Evolutionary conservation across 345 rosid species (phyloP), one percentile per base, ranked within the genome.

Genomic region (Populus alba): DNA sequence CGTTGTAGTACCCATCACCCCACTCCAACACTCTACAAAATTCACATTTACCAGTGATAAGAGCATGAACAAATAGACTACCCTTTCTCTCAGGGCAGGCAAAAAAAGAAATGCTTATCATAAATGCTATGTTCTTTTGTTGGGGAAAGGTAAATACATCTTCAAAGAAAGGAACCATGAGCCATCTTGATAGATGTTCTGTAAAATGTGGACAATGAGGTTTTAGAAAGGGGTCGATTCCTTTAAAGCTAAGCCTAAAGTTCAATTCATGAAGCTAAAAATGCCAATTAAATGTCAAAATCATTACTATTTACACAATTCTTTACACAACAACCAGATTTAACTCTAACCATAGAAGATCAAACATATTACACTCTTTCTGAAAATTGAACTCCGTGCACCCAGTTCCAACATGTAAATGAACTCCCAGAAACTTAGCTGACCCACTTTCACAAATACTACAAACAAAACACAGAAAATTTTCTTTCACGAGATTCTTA

Each of bases 1-100:
- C 99, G 80, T 96, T 96, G 86, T 96, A 96, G 81, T 92, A 92
- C 49, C 99, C 99, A 78, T 91, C 92, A 35, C 88, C 91, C 99
- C 99, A 97, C 74, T 90, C 93, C 88, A 97, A 82, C 33, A 88
- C 83, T 85, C 99, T 96, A 39, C 76, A 65, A 41, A 31, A 67
- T 69, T 62, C 77, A 79, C 45, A 70, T 55, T 66, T 39, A 5
- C 31, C 62, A 45, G 38, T 43, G 63, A 61, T 69, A 31, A 73
- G 57, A 41, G 67, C 39, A 70, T 6, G 57, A 45, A 22, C 55
- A 39, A 7, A 69, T 7, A 69, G 25, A 55, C 25, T 55, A 8
- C 62, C 62, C 62, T 55, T 22, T 55, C 62, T 55, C 62, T 51
- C 62, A 55, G n/a, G 27, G 68, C 37, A 1, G 38, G 17, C 68